A percentile compares a stretch with the other conserved stretches of the same genome.
Conservation (phyloP, 805 yeast genomes). For the Diddensiella caesifluorescens region DNA sequence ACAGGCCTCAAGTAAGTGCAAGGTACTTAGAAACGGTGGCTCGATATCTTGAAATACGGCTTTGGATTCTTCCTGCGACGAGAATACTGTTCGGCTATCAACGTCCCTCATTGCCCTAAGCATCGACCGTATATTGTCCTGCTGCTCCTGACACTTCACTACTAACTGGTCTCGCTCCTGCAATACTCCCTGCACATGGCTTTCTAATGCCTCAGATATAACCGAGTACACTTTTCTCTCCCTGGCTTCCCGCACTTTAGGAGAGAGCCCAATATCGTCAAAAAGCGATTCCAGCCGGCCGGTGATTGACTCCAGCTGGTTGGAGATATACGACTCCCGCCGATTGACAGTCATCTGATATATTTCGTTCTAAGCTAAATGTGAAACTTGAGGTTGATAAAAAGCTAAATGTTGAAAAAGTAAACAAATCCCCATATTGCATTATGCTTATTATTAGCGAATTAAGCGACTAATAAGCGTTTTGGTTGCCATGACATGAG, state of each 20-base stretch:
- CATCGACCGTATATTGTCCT: slow-evolving; percentile 21
- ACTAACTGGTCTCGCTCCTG: slow-evolving; percentile 25
- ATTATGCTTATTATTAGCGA: no score
- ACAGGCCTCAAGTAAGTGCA: slow-evolving; percentile 16
- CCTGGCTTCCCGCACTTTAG: slow-evolving; percentile 22
- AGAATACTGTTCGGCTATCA: slow-evolving; percentile 11
- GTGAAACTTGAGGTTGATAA: background rate
- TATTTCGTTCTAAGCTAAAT: no score
- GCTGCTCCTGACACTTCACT: slow-evolving; percentile 21
- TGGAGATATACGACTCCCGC: slow-evolving; percentile 21
- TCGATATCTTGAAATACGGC: slow-evolving; percentile 14
- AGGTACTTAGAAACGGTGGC: slow-evolving; percentile 22
- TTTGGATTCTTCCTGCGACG: slow-evolving; percentile 14
- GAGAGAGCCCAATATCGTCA: slow-evolving; percentile 23
- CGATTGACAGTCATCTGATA: slow-evolving; percentile 8
- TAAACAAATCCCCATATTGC: background rate
- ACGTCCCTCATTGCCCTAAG: slow-evolving; percentile 21
- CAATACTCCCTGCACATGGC: slow-evolving; percentile 26
- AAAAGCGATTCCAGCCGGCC: slow-evolving; percentile 26
- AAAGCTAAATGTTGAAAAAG: background rate
- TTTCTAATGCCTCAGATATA: slow-evolving; percentile 26
- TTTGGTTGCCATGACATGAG: no score
- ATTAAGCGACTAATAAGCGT: no score
- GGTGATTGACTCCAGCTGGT: slow-evolving; percentile 25
- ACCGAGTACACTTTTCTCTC: slow-evolving; percentile 26